phyloP scores from a whole-genome alignment of 805 yeast genomes.

The Wickerhamomyces kurtzmanii region DNA sequence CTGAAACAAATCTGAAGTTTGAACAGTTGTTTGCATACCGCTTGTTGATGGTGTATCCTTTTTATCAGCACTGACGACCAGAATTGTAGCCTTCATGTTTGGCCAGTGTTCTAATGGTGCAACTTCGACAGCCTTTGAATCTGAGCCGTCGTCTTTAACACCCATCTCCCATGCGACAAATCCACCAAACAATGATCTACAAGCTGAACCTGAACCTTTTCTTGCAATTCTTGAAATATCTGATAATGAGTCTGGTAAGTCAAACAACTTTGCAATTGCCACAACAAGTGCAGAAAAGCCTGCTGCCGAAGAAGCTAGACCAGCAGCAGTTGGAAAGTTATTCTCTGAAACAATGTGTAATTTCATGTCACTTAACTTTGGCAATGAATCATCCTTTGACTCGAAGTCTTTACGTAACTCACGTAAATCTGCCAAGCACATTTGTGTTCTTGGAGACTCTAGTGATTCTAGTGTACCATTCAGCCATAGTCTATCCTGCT shows the following conservation, averaged over 20 bases:
- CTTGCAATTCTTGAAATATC: slow-evolving; percentile 91
- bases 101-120: slow-evolving; percentile 89
- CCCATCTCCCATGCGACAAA: slow-evolving; percentile 99
- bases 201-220: slow-evolving; percentile 97
- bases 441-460: slow-evolving; percentile 49
- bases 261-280: slow-evolving; percentile 77
- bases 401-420: slow-evolving; percentile 56
- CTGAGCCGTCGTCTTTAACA: slow-evolving; percentile 58
- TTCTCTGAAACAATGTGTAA: slow-evolving; percentile 85
- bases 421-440: slow-evolving; percentile 73
- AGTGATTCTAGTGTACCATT: slow-evolving; percentile 79
- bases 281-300: slow-evolving; percentile 94
- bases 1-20: slow-evolving; percentile 78
- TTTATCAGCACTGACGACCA: slow-evolving; percentile 88
- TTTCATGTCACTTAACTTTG: slow-evolving; percentile 52
- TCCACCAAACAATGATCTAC: slow-evolving; percentile 95
- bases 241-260: slow-evolving; percentile 76
- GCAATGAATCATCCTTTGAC: slow-evolving; percentile 35
- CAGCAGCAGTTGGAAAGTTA: slow-evolving; percentile 99
- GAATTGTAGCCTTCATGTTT: slow-evolving; percentile 79
- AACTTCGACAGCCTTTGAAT: slow-evolving; percentile 88
- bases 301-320: slow-evolving; percentile 95
- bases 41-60: slow-evolving; percentile 92
- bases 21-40: slow-evolving; percentile 95
- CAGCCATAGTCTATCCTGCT: slow-evolving; percentile 66